Evolutionary conservation across 2,329 filamentous ascomycete species (phyloP).

Genomic region (Epichloe scottii): DNA sequence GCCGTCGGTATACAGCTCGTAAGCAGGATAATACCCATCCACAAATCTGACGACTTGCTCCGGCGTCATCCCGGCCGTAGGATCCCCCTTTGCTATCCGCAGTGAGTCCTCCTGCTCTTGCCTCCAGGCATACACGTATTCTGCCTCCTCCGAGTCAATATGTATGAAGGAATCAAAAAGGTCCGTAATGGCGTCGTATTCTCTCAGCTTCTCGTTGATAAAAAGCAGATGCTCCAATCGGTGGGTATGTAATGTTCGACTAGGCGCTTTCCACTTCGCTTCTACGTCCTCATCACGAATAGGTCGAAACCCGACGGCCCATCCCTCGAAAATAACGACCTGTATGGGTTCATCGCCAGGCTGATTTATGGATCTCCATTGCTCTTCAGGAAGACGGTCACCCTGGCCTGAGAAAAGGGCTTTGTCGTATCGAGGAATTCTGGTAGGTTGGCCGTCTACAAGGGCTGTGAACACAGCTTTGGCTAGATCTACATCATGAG

Average conservation of each 20-base stretch:
- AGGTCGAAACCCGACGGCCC: constrained; percentile 75
- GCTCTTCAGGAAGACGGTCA: constrained; percentile 51
- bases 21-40: constrained; percentile 56
- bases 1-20: constrained; percentile 53
- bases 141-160: constrained; percentile 56
- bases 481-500: constrained; percentile 63
- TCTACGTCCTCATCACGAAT: constrained; percentile 39
- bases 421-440: constrained; percentile 72
- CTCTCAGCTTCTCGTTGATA: constrained; percentile 33
- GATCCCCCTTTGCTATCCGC: constrained; percentile 45
- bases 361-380: constrained; percentile 49
- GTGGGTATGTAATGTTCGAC: constrained; percentile 36
- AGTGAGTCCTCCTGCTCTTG: constrained; percentile 66
- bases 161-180: constrained; percentile 43
- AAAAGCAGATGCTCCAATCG: constrained; percentile 35
- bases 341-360: constrained; percentile 35
- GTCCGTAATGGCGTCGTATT: constrained; percentile 37
- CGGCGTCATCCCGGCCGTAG: constrained; percentile 60
- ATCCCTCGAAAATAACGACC: constrained; percentile 76
- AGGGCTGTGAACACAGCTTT: constrained; percentile 47
- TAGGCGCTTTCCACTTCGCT: constrained; percentile 37
- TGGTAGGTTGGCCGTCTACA: constrained; percentile 37
- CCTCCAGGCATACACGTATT: constrained; percentile 76
- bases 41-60: constrained; percentile 68
- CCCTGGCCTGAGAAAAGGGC: constrained; percentile 63